These are phyloP conservation scores for Deinandra increscens DNA, from an alignment of 129 eudicot genomes.

Conservation along the genomic window DNA sequence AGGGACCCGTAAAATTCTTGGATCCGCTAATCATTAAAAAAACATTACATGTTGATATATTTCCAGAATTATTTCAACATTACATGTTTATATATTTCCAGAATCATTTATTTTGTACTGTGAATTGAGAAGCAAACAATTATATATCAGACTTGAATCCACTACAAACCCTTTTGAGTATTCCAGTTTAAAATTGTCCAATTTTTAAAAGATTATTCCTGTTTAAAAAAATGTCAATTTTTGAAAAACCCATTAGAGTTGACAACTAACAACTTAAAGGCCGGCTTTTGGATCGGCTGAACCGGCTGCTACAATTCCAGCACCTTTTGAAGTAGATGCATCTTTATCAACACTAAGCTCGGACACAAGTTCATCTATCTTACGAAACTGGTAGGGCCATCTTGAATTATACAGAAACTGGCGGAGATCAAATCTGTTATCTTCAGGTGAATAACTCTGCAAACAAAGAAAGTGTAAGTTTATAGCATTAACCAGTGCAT, in stretches of 20 bases:
- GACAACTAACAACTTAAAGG: slow-evolving; percentile 31
- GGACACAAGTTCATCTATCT: slow-evolving; percentile 71
- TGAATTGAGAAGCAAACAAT: neutral
- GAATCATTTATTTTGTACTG: too few species aligned
- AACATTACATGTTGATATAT: too few species aligned
- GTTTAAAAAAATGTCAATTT: neutral
- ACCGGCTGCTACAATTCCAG: slow-evolving; percentile 87
- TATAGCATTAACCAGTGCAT: neutral
- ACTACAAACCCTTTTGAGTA: neutral
- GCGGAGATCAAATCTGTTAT: slow-evolving; percentile 89
- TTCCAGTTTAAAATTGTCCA: neutral
- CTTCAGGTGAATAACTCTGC: slow-evolving; percentile 97
- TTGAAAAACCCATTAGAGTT: neutral
- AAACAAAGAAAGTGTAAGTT: neutral
- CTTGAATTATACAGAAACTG: slow-evolving; percentile 84
- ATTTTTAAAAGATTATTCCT: neutral
- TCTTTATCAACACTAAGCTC: slow-evolving; percentile 48
- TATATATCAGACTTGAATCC: neutral
- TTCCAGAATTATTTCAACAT: too few species aligned
- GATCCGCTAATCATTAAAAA: too few species aligned
- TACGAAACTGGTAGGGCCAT: slow-evolving; percentile 91
- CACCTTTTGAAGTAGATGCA: slow-evolving; percentile 54
- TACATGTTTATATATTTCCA: too few species aligned
- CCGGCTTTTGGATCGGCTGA: slow-evolving; percentile 86
- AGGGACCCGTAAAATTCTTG: too few species aligned